A percentile compares a stretch with the other conserved stretches of the same genome.
phyloP scores from a whole-genome alignment of 345 rosid species.

The Nephelium lappaceum region DNA sequence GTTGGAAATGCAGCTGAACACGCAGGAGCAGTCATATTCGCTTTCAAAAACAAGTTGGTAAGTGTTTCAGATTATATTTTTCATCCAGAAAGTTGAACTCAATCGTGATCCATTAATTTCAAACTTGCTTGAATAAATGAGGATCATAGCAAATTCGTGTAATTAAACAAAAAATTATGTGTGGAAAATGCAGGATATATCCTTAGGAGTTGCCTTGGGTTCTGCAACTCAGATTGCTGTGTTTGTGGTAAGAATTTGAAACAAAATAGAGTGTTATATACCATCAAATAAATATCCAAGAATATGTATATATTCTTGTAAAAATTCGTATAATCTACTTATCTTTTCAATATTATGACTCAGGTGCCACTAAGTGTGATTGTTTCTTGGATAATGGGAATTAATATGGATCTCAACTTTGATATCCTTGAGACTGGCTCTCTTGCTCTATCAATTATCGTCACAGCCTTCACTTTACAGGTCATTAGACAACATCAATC shows the following conservation, averaged over 20 bases:
- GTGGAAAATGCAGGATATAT: constrained; percentile 60
- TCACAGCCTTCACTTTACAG: constrained; percentile 81
- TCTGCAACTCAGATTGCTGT: constrained; percentile 83
- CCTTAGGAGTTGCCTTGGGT: constrained; percentile 86
- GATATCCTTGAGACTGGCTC: constrained; percentile 79
- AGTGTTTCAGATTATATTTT: constrained; percentile 8
- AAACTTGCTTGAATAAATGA: too few relatives aligned
- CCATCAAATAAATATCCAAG: neutral
- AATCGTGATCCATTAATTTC: too few relatives aligned
- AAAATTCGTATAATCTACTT: neutral
- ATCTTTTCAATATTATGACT: neutral
- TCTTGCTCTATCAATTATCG: constrained; percentile 67
- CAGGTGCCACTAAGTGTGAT: constrained; percentile 77
- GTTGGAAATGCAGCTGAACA: constrained; percentile 98
- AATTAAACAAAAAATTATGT: neutral
- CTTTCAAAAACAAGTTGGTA: constrained; percentile 88
- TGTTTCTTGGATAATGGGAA: constrained; percentile 76
- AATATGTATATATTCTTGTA: neutral
- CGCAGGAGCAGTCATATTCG: constrained; percentile 92
- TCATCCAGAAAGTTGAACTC: too few relatives aligned
- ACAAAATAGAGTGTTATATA: neutral
- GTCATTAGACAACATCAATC: constrained; percentile 23
- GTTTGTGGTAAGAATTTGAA: constrained; percentile 65
- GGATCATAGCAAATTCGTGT: neutral
- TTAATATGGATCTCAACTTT: constrained; percentile 83